A percentile compares a stretch with the other conserved stretches of the same genome.
phyloP scores from a whole-genome alignment of 176 grass and related monocot species.

The Saccharum spontaneum region DNA sequence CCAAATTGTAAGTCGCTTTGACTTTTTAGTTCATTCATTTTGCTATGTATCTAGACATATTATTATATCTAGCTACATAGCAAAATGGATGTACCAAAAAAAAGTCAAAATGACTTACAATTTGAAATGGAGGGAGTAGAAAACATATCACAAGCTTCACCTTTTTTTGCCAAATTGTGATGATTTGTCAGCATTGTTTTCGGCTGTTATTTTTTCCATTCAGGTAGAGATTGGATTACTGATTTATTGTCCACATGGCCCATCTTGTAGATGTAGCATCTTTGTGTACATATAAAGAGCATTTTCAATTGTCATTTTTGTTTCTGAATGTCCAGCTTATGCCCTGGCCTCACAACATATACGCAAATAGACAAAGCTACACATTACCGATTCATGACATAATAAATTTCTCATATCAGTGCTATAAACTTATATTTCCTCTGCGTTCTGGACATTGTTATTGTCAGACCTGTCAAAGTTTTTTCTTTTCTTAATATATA shows the following conservation, averaged over 20 bases:
- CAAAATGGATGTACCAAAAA: no score
- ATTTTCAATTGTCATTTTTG: not conserved
- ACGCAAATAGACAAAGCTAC: not conserved
- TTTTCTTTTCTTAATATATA: not conserved
- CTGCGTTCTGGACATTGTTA: not conserved
- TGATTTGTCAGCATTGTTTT: not conserved
- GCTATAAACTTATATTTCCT: not conserved
- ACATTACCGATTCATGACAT: not conserved
- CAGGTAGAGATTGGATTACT: not conserved
- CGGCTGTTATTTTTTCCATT: not conserved
- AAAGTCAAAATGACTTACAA: no score
- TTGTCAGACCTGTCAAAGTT: not conserved
- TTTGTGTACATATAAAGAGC: not conserved
- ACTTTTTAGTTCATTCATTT: no score
- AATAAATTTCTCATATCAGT: slow-evolving; percentile 8
- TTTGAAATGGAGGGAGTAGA: no score
- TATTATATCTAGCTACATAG: no score
- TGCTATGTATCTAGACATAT: no score
- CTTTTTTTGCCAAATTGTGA: not conserved
- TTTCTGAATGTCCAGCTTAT: not conserved
- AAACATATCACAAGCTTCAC: not conserved
- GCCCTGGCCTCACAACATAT: not conserved
- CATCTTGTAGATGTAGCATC: not conserved
- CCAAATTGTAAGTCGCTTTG: no score
- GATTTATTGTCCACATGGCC: not conserved